Evolutionary conservation across 2,329 filamentous ascomycete genomes (phyloP).

Genomic region (Penicillium griseofulvum): DNA sequence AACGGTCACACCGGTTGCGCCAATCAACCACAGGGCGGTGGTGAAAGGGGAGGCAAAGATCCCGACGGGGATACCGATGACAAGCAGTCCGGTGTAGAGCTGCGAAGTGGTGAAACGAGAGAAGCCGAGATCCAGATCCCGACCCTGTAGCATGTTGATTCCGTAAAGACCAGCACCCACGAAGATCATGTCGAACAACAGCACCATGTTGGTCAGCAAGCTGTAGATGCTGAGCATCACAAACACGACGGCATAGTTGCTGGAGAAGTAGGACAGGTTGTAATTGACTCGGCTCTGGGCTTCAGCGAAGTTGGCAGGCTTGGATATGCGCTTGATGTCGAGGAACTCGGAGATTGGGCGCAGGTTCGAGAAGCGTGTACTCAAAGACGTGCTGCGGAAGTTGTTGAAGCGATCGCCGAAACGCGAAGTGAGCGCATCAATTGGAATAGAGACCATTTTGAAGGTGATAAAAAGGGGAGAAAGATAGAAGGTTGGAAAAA

Average conservation of each 20-base stretch:
- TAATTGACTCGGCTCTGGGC: conserved; percentile 92
- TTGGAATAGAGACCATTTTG: conserved; percentile 85
- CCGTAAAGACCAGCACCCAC: conserved; percentile 83
- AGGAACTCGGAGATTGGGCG: conserved; percentile 90
- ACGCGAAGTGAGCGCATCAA: conserved; percentile 86
- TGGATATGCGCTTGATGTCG: conserved; percentile 91
- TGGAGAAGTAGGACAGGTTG: conserved; percentile 95
- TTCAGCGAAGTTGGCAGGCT: conserved; percentile 86
- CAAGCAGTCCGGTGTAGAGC: conserved; percentile 84
- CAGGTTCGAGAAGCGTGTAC: conserved; percentile 85
- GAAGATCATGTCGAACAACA: conserved; percentile 90
- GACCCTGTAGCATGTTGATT: conserved; percentile 85
- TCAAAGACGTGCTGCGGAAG: conserved; percentile 74
- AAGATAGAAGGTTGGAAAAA: neutral
- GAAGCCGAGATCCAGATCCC: conserved; percentile 81
- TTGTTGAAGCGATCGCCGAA: conserved; percentile 87
- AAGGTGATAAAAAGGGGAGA: neutral
- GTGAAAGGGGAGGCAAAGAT: conserved; percentile 80
- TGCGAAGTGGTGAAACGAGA: conserved; percentile 84
- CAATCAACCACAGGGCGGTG: conserved; percentile 91
- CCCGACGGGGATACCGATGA: conserved; percentile 79
- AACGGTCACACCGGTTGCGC: conserved; percentile 89
- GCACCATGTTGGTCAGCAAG: conserved; percentile 77
- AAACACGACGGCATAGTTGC: conserved; percentile 95
- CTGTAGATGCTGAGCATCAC: conserved; percentile 95